Conservation (phyloP, 768 basidiomycete species). For the Kwoniella sp. region DNA sequence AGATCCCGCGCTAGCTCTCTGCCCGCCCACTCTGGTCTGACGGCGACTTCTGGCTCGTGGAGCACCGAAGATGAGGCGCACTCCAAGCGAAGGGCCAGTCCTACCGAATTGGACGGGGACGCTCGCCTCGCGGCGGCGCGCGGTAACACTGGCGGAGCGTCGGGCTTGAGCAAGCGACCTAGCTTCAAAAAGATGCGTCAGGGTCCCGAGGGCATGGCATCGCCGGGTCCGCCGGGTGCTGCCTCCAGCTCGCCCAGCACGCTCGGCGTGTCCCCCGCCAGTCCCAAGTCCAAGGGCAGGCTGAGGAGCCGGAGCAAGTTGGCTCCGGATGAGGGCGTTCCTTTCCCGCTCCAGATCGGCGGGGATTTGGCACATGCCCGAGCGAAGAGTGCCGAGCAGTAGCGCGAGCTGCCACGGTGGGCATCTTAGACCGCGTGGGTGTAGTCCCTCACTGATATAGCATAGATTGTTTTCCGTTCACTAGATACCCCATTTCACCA, state of each 20-base stretch:
- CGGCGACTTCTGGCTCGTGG: background rate
- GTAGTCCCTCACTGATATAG: too few relatives aligned
- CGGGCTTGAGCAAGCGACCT: constrained; percentile 35
- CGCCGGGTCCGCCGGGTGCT: background rate
- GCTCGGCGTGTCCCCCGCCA: background rate
- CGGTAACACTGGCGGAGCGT: background rate
- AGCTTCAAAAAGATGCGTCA: constrained; percentile 43
- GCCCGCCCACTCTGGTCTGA: too few relatives aligned
- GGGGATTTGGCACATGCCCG: too few relatives aligned
- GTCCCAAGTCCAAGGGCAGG: constrained; percentile 6
- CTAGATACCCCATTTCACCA: too few relatives aligned
- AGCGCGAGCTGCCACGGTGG: too few relatives aligned
- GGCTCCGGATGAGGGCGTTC: constrained; percentile 1
- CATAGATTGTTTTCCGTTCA: too few relatives aligned
- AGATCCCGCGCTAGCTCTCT: too few relatives aligned
- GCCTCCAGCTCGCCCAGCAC: background rate
- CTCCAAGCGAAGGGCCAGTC: constrained; percentile 40
- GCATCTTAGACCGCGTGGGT: too few relatives aligned
- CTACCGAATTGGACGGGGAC: constrained; percentile 28
- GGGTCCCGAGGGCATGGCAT: constrained; percentile 4
- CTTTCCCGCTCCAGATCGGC: too few relatives aligned
- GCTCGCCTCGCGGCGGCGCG: background rate
- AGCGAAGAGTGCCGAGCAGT: too few relatives aligned
- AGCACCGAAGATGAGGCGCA: constrained; percentile 38
- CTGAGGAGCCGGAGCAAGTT: constrained; percentile 10